Evolutionary conservation across 306 rosid species (phyloP).

Genomic region (Comarum palustre): DNA sequence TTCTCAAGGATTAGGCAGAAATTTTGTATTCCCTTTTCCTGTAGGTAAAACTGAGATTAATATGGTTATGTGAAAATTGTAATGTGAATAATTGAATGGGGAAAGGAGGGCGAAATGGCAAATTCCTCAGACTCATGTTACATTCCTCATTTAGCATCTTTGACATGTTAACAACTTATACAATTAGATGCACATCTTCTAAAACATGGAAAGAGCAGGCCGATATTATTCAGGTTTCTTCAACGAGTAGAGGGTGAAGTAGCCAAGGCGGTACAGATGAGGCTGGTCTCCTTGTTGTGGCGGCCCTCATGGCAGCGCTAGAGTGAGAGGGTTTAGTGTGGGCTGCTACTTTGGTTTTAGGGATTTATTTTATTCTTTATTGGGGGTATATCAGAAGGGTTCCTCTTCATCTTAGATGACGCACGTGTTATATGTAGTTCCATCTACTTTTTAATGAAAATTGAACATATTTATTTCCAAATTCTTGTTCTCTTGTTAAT

Average conservation of each 20-base stretch:
- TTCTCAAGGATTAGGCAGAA: not conserved
- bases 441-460: not conserved
- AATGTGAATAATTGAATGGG: not conserved
- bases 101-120: not conserved
- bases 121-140: not conserved
- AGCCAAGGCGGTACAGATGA: conserved; percentile 42
- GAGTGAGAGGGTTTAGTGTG: not conserved
- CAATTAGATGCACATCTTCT: not conserved
- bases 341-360: conserved; percentile 1
- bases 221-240: conserved; percentile 51
- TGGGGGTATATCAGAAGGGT: not conserved
- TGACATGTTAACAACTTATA: not conserved
- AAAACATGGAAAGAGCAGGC: not conserved
- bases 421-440: not conserved
- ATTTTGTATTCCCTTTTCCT: not conserved
- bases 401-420: not conserved
- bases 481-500: not conserved
- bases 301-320: conserved; percentile 30
- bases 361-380: conserved; percentile 30
- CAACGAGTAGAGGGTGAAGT: conserved; percentile 41
- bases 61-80: too few species aligned
- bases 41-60: not conserved
- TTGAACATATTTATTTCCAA: not conserved
- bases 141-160: not conserved
- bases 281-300: conserved; percentile 30